phyloP scores from a whole-genome alignment of 108 stramenopile species.

The Parietichytrium sp. region DNA sequence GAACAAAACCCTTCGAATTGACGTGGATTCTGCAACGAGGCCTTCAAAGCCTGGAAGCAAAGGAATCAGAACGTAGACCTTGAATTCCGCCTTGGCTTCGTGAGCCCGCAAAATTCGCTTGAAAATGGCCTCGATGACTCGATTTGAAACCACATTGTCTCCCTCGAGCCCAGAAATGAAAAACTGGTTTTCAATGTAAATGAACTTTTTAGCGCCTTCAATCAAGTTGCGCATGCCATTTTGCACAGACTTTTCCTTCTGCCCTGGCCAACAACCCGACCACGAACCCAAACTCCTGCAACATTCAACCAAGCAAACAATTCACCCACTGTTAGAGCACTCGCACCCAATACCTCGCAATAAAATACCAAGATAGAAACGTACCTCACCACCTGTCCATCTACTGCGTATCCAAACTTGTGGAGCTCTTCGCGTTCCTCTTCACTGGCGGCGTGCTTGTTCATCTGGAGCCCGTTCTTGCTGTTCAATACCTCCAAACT shows the following conservation, averaged over 20 bases:
- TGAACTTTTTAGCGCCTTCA: background rate
- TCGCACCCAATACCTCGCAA: no score
- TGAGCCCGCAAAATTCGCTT: conserved; percentile 4
- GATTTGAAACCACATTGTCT: conserved; percentile 21
- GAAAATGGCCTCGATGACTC: background rate
- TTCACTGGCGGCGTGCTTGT: no score
- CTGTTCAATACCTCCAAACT: no score
- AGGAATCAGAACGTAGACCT: conserved; percentile 15
- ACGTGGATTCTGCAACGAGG: background rate
- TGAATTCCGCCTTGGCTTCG: background rate
- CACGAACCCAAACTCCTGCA: conserved; percentile 5
- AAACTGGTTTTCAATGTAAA: conserved; percentile 48
- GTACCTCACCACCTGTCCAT: no score
- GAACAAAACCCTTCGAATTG: background rate
- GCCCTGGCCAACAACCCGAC: background rate
- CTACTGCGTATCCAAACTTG: no score
- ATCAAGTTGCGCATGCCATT: conserved; percentile 38
- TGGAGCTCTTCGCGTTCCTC: no score
- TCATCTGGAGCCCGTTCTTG: no score
- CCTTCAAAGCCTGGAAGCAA: conserved; percentile 4
- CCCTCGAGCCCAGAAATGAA: conserved; percentile 35
- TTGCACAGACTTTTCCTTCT: conserved; percentile 7
- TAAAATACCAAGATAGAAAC: no score
- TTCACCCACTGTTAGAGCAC: no score
- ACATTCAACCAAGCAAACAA: no score